phyloP scores from a whole-genome alignment of 129 eudicot genomes.

The Mikania micrantha region DNA sequence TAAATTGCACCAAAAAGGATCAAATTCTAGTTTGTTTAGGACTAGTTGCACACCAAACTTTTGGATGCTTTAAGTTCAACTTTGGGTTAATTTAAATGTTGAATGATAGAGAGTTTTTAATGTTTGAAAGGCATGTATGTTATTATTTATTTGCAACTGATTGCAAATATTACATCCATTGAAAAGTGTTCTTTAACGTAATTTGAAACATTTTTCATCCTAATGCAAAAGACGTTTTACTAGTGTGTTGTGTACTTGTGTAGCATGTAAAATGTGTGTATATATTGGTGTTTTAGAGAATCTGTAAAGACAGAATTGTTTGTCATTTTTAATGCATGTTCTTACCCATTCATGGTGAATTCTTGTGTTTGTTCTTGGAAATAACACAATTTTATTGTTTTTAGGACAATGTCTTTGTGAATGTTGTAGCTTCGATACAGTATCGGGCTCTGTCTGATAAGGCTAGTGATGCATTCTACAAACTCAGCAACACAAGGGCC shows the following conservation, averaged over 20 bases:
- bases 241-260: no score
- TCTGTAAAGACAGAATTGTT: not conserved
- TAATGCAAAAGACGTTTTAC: not conserved
- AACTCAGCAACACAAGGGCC: conserved; percentile 65
- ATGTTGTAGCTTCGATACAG: conserved; percentile 83
- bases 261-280: no score
- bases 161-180: not conserved
- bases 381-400: not conserved
- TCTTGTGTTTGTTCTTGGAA: not conserved
- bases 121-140: not conserved
- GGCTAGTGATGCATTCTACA: conserved; percentile 82
- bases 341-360: not conserved
- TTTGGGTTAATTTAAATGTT: not conserved
- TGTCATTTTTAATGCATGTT: not conserved
- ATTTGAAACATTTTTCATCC: not conserved
- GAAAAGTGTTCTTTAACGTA: not conserved
- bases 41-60: not conserved
- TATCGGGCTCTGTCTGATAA: conserved; percentile 79
- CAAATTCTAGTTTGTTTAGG: not conserved
- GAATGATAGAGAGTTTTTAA: not conserved
- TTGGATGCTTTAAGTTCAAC: not conserved
- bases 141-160: not conserved
- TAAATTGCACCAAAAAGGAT: not conserved
- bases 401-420: conserved; percentile 90
- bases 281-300: not conserved